A percentile compares a stretch with the other conserved stretches of the same genome.
These are phyloP conservation scores for Taphrina confusa DNA, from an alignment of 1,139 yeast genomes.

Conservation along the genomic window DNA sequence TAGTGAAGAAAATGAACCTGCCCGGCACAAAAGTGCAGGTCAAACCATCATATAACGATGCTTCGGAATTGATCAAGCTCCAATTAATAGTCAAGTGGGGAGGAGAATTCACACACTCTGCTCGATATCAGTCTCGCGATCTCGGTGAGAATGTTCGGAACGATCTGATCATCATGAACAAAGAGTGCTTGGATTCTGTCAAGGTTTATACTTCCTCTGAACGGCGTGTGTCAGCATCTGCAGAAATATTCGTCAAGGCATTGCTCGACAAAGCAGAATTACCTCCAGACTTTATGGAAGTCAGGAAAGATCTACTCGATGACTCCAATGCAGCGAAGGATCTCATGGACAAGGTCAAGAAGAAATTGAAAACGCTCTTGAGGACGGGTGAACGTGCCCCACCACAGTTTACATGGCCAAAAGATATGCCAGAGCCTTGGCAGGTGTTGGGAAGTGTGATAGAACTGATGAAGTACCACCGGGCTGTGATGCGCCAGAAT, in stretches of 20 bases:
- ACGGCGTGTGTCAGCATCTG: slow-evolving; percentile 87
- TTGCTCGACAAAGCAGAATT: slow-evolving; percentile 71
- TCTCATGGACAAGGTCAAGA: slow-evolving; percentile 95
- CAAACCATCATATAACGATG: slow-evolving; percentile 73
- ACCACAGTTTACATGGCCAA: slow-evolving; percentile 99
- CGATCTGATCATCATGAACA: slow-evolving; percentile 80
- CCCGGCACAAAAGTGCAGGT: slow-evolving; percentile 97
- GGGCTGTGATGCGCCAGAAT: slow-evolving; percentile 78
- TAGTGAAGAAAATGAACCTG: slow-evolving; percentile 81
- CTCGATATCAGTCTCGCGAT: slow-evolving; percentile 89
- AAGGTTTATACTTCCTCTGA: slow-evolving; percentile 90
- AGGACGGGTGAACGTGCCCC: slow-evolving; percentile 98
- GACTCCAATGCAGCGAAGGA: slow-evolving; percentile 99
- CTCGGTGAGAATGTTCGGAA: slow-evolving; percentile 95
- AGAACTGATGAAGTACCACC: slow-evolving; percentile 91
- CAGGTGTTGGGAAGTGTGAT: slow-evolving; percentile 90
- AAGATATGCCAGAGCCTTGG: slow-evolving; percentile 96
- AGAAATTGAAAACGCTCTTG: slow-evolving; percentile 87
- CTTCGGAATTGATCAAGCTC: slow-evolving; percentile 82
- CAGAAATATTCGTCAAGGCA: slow-evolving; percentile 82
- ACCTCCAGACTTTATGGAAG: slow-evolving; percentile 75
- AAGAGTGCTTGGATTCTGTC: slow-evolving; percentile 79
- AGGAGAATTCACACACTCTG: slow-evolving; percentile 99
- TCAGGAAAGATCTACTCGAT: slow-evolving; percentile 87
- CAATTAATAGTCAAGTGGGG: slow-evolving; percentile 98